A percentile compares a stretch with the other conserved stretches of the same genome.
phyloP scores from a whole-genome alignment of 208 protist species.

The Trypanosoma rangeli region DNA sequence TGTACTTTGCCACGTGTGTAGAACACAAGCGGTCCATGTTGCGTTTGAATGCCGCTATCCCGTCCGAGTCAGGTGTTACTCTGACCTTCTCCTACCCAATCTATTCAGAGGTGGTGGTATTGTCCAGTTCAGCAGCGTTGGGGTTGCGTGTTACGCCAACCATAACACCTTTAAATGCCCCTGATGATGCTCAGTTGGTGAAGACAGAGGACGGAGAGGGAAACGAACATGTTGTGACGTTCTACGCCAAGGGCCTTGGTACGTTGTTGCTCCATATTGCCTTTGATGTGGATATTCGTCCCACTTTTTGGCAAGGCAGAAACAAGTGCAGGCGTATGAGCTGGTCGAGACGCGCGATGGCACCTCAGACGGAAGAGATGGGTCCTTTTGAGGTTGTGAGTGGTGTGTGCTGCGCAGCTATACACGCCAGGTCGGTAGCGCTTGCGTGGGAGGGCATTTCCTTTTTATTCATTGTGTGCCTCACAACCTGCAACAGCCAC shows the following conservation, averaged over 20 bases:
- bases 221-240: background rate
- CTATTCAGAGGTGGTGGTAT: background rate
- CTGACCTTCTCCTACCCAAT: conserved; percentile 7
- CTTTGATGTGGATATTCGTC: conserved; percentile 18
- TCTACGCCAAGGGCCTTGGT: background rate
- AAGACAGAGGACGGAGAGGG: background rate
- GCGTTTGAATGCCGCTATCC: background rate
- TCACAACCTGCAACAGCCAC: background rate
- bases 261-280: conserved; percentile 1
- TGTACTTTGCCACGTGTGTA: conserved; percentile 27
- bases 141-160: conserved; percentile 7
- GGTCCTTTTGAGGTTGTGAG: conserved; percentile 9
- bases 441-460: conserved; percentile 9
- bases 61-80: background rate
- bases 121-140: background rate
- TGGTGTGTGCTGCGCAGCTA: background rate
- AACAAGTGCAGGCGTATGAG: background rate
- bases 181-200: background rate
- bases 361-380: conserved; percentile 1
- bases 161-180: background rate
- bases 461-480: background rate
- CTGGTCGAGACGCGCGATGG: background rate
- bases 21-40: background rate
- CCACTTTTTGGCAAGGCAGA: background rate
- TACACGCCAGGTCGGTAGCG: background rate